A percentile compares a stretch with the other conserved stretches of the same genome.
These are phyloP conservation scores for Lachnellula suecica DNA, from an alignment of 2,329 filamentous ascomycete genomes.

Conservation along the genomic window DNA sequence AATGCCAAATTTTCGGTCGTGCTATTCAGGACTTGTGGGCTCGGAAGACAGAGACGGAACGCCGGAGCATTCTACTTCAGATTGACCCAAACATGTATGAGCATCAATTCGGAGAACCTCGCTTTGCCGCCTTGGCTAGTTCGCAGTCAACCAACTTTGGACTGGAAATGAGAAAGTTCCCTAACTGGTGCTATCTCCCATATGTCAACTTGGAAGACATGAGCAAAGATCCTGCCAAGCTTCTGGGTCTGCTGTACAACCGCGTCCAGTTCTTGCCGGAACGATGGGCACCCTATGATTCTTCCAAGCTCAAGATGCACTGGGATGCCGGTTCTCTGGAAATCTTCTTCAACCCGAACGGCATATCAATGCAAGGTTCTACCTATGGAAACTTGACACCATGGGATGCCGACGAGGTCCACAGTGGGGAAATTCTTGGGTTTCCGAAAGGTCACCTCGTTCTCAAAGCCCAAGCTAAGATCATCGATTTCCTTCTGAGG, in stretches of 20 bases:
- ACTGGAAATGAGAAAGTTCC: neutral
- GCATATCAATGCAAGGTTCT: conserved; percentile 7
- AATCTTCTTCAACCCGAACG: neutral
- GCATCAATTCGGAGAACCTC: too few species aligned
- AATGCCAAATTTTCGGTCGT: too few species aligned
- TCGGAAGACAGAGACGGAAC: too few species aligned
- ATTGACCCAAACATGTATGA: too few species aligned
- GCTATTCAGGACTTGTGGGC: too few species aligned
- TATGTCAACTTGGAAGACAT: conserved; percentile 5
- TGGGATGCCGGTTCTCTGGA: conserved; percentile 1
- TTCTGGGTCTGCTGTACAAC: conserved; percentile 9
- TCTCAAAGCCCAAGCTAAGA: conserved; percentile 12
- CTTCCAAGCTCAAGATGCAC: neutral
- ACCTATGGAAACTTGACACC: conserved; percentile 4
- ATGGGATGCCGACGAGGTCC: conserved; percentile 1
- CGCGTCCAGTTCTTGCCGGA: conserved; percentile 4
- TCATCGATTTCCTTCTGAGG: neutral
- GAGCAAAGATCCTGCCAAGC: neutral
- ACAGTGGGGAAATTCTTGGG: conserved; percentile 9
- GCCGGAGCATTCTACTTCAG: too few species aligned
- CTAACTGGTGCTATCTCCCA: neutral
- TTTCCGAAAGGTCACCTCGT: conserved; percentile 13
- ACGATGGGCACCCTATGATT: conserved; percentile 6
- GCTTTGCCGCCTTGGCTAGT: too few species aligned
- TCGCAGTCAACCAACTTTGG: too few species aligned